These are phyloP conservation scores for Isoetes taiwanensis DNA, from an alignment of 75 land plant genomes.

Conservation along the genomic window DNA sequence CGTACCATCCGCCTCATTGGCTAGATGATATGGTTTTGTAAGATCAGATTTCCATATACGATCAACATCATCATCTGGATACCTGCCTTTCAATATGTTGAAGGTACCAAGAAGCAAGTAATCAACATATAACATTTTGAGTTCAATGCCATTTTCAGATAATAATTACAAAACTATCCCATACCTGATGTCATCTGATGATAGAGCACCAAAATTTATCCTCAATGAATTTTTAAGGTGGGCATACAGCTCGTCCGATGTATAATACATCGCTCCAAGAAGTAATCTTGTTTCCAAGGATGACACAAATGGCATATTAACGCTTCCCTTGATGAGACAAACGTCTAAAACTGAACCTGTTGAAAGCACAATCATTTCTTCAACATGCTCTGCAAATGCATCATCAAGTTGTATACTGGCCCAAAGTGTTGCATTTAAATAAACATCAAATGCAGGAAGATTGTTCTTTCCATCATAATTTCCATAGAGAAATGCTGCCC, in stretches of 20 bases:
- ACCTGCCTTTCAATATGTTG: slow-evolving; percentile 20
- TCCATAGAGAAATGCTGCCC: slow-evolving; percentile 59
- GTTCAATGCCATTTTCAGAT: neutral
- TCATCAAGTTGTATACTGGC: neutral
- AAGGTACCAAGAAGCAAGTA: too few relatives aligned
- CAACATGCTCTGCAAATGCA: neutral
- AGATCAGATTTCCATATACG: slow-evolving; percentile 69
- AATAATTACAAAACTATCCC: too few relatives aligned
- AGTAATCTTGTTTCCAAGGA: neutral
- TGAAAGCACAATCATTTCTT: neutral
- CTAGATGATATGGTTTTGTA: slow-evolving; percentile 34
- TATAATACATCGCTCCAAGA: neutral
- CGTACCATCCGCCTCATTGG: slow-evolving; percentile 35
- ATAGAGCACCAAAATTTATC: neutral
- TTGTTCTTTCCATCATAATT: slow-evolving; percentile 9
- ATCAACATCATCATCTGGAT: slow-evolving; percentile 67
- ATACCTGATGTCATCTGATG: slow-evolving; percentile 3
- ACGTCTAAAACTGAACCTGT: neutral
- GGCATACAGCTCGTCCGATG: neutral
- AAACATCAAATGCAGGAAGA: slow-evolving; percentile 39
- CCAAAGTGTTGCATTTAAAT: slow-evolving; percentile 45
- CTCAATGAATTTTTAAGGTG: neutral
- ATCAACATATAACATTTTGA: neutral
- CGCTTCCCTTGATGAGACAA: neutral
- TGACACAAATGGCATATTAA: neutral